A percentile compares a stretch with the other conserved stretches of the same genome.
phyloP scores from a whole-genome alignment of 2,329 filamentous ascomycete species.

The Aspergillus persii region DNA sequence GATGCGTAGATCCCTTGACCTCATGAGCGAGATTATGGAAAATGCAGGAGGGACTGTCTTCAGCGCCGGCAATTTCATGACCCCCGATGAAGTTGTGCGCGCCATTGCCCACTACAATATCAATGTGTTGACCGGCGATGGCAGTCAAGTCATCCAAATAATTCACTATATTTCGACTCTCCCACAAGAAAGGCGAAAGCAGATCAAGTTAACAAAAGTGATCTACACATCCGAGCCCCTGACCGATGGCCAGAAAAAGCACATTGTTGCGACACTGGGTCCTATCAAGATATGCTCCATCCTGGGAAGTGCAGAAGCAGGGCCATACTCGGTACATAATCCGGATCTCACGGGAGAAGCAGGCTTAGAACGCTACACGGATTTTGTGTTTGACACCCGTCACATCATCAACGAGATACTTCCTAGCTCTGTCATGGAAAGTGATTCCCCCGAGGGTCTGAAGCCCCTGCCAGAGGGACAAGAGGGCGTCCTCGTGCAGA shows the following conservation, averaged over 20 bases:
- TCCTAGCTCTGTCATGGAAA: slow-evolving; percentile 3
- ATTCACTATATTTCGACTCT: slow-evolving; percentile 37
- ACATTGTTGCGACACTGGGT: slow-evolving; percentile 31
- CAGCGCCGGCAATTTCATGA: slow-evolving; percentile 33
- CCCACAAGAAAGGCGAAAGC: slow-evolving; percentile 6
- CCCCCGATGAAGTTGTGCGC: slow-evolving; percentile 22
- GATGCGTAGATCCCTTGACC: slow-evolving; percentile 36
- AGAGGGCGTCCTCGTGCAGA: slow-evolving; percentile 42
- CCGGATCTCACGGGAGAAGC: slow-evolving; percentile 27
- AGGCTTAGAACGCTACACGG: slow-evolving; percentile 15
- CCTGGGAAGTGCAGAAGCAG: slow-evolving; percentile 45
- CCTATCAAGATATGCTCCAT: slow-evolving; percentile 40
- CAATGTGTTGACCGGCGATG: slow-evolving; percentile 42
- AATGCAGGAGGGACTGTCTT: slow-evolving; percentile 43
- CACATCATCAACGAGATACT: slow-evolving; percentile 40
- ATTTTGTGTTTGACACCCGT: slow-evolving; percentile 43
- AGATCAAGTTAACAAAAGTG: slow-evolving; percentile 39
- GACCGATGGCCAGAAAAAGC: slow-evolving; percentile 30
- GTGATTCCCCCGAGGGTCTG: not conserved
- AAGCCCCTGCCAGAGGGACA: slow-evolving; percentile 30
- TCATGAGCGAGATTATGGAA: slow-evolving; percentile 42
- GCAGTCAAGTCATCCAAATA: slow-evolving; percentile 39
- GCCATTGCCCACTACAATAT: slow-evolving; percentile 32
- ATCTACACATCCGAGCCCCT: slow-evolving; percentile 48
- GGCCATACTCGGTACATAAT: slow-evolving; percentile 38